Base-by-base conservation (phyloP, 2,329 filamentous ascomycete species). In the Arachnomyces sp. region DNA sequence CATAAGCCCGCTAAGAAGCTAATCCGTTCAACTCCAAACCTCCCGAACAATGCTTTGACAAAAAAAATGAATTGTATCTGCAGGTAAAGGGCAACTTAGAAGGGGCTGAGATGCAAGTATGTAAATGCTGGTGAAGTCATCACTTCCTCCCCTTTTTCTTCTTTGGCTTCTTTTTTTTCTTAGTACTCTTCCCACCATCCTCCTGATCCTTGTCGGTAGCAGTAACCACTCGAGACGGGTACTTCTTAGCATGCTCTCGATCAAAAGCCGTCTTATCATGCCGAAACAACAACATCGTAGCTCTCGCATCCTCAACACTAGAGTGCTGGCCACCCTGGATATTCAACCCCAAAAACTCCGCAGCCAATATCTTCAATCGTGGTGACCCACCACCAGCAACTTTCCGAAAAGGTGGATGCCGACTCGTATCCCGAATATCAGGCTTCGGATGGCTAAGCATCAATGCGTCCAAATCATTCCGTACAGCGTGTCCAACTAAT, bases 281-380 rank as follows among this genome's bases (percentile, higher is more conserved):
- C 46, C 84, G 74, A 56, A 94, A 96, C 31, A 98, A 66, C 41
- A 90, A 67, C 88, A 98, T 96, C 1, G 88, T 82, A 4, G 85
- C 87, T 49, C 87, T 72, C 2, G 92, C 92, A 68, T 98, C 92
- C 53, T 81, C 77, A 40, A 81, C 67, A 52, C 72, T 76, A 39
- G 71, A 76, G 65, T 81, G 77, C 45, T 73, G 71, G 2, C 75
- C 76, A 3, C 65, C 66, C 54, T 81, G 77, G 18, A 81, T 80
- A 42, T 72, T 70, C 40, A 78, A 53, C 0, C 77, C 77, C 28
- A 81, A 51, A 40, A 78, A 61, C 48, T 74, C 71, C 43, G 69
- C 68, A 14, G 74, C 75, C 43, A 81, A 51, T 40, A 74, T 64
- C 57, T 77, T 75, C 49, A 71, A 43, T 28, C 66, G 82, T 70